Percentiles rank a stretch among this genome's conserved stretches.
phyloP scores from a whole-genome alignment of 257 asterid species.

The Solanum neorickii region DNA sequence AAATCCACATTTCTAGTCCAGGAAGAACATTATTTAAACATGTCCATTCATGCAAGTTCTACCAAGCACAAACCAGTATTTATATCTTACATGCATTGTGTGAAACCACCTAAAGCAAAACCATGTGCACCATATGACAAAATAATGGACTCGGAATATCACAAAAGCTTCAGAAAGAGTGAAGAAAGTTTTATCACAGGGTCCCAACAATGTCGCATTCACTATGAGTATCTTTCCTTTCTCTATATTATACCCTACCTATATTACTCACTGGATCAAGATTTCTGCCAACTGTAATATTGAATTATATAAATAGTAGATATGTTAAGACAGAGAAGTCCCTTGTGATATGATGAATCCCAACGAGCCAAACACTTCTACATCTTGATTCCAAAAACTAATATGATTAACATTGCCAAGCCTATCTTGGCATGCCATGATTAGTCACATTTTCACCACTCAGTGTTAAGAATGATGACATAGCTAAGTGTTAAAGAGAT shows the following conservation, averaged over 20 bases:
- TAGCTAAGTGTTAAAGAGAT: not conserved
- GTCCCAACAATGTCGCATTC: not conserved
- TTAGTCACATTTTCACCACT: not conserved
- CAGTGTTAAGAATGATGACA: not conserved
- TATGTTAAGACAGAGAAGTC: not conserved
- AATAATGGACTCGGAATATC: not conserved
- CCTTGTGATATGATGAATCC: not conserved
- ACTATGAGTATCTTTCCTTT: not conserved
- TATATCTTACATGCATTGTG: not conserved
- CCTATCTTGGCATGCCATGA: not conserved
- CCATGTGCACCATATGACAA: not conserved
- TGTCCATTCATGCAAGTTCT: not conserved
- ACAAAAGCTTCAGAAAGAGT: not conserved
- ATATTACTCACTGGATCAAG: not conserved
- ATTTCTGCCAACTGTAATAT: not conserved
- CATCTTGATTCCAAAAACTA: not conserved
- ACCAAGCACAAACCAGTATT: not conserved
- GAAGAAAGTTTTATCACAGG: not conserved
- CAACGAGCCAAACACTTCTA: not conserved
- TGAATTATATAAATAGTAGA: not conserved
- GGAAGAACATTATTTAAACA: not conserved
- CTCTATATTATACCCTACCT: not conserved
- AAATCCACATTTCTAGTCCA: not conserved
- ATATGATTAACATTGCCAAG: not conserved
- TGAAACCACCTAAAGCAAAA: not conserved